phyloP scores from a whole-genome alignment of 2,329 filamentous ascomycete species.

The Pyrenophora teres region DNA sequence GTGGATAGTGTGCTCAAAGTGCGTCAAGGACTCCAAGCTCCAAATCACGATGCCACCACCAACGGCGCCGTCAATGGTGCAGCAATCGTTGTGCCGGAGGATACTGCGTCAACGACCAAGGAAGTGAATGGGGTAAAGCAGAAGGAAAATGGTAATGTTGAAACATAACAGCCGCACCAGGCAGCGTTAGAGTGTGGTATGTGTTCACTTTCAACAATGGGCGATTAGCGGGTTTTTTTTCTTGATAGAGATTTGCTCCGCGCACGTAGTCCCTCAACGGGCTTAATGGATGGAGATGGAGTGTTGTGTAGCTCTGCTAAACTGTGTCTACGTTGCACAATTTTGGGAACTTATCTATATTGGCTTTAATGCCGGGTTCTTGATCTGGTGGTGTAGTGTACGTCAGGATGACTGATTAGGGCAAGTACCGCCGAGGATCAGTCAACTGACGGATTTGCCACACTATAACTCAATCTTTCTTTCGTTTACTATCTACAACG shows the following conservation, averaged over 20 bases:
- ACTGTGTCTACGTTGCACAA: too few relatives aligned
- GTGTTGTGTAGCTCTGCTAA: too few relatives aligned
- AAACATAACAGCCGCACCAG: background rate
- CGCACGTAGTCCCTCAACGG: background rate
- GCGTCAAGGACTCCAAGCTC: slow-evolving; percentile 78
- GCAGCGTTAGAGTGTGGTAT: background rate
- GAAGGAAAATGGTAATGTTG: background rate
- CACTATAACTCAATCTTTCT: too few relatives aligned
- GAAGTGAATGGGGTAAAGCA: slow-evolving; percentile 6
- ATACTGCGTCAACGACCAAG: slow-evolving; percentile 8
- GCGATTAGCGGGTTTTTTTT: slow-evolving; percentile 2
- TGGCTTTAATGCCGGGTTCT: too few relatives aligned
- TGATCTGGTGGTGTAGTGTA: too few relatives aligned
- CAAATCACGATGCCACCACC: slow-evolving; percentile 10
- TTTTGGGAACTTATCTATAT: too few relatives aligned
- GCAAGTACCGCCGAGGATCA: too few relatives aligned
- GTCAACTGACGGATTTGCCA: too few relatives aligned
- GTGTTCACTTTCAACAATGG: background rate
- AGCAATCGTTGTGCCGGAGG: slow-evolving; percentile 10
- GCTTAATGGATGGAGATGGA: background rate
- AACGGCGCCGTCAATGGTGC: slow-evolving; percentile 5
- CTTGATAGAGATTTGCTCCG: background rate
- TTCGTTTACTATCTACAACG: too few relatives aligned
- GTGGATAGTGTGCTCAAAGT: slow-evolving; percentile 94
- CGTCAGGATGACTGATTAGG: too few relatives aligned